These are phyloP conservation scores for Emericellopsis cladophorae DNA, from an alignment of 2,329 filamentous ascomycete species.

Conservation along the genomic window DNA sequence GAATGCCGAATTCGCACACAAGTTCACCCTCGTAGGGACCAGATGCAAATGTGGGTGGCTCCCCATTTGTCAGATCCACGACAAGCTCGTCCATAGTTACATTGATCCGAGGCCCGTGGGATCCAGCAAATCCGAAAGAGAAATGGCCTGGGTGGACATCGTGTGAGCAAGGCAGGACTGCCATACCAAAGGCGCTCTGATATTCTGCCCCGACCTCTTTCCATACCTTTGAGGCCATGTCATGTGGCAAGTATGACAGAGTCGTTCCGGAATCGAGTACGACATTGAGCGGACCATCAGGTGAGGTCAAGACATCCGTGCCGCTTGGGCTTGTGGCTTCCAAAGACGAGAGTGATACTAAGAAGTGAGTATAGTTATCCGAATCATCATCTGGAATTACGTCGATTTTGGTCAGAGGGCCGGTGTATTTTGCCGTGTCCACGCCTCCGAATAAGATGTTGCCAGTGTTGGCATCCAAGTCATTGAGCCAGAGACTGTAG, in stretches of 20 bases:
- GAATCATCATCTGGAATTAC: conserved; percentile 32
- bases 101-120: conserved; percentile 33
- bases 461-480: conserved; percentile 47
- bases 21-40: conserved; percentile 29
- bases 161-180: conserved; percentile 37
- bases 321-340: conserved; percentile 34
- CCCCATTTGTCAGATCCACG: conserved; percentile 26
- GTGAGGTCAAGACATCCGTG: conserved; percentile 29
- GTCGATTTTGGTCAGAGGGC: conserved; percentile 47
- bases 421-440: conserved; percentile 60
- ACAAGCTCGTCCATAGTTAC: conserved; percentile 44
- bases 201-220: conserved; percentile 40
- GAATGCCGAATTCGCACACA: conserved; percentile 44
- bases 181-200: conserved; percentile 18
- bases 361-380: conserved; percentile 30
- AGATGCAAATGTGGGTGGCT: conserved; percentile 19
- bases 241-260: conserved; percentile 54
- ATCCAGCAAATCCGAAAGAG: conserved; percentile 38
- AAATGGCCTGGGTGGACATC: conserved; percentile 32
- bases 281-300: conserved; percentile 37
- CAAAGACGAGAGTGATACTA: conserved; percentile 34
- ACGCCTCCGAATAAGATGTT: conserved; percentile 72
- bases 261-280: conserved; percentile 69
- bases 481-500: conserved; percentile 59
- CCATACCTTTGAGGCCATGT: conserved; percentile 41